Percentiles rank a stretch among this genome's conserved stretches.
phyloP scores from a whole-genome alignment of 441 rosid species.

The Gossypium schwendimanii region DNA sequence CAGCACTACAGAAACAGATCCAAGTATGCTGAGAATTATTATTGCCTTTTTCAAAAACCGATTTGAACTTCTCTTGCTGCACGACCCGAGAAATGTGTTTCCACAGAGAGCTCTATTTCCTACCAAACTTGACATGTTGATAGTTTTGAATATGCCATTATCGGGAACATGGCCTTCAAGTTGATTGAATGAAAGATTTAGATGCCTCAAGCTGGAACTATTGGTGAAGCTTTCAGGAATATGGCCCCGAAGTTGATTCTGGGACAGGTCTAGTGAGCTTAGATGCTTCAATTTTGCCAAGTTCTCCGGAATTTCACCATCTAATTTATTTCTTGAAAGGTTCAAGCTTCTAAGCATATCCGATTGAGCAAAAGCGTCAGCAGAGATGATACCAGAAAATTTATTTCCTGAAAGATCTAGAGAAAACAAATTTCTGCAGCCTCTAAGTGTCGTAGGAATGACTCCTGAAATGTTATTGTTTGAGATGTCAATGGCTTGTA shows the following conservation, averaged over 20 bases:
- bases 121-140: slow-evolving; percentile 33
- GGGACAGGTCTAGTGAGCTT: slow-evolving; percentile 57
- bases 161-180: slow-evolving; percentile 68
- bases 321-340: slow-evolving; percentile 52
- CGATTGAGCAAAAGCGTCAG: slow-evolving; percentile 33
- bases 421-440: slow-evolving; percentile 55
- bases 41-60: slow-evolving; percentile 38
- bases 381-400: slow-evolving; percentile 49
- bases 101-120: slow-evolving; percentile 79
- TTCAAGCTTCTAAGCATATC: slow-evolving; percentile 43
- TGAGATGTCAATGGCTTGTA: slow-evolving; percentile 72
- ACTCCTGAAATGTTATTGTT: slow-evolving; percentile 59
- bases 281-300: slow-evolving; percentile 43
- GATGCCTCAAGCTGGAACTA: slow-evolving; percentile 44
- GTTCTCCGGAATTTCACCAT: slow-evolving; percentile 45
- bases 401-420: slow-evolving; percentile 69
- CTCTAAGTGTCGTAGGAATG: slow-evolving; percentile 47
- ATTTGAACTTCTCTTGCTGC: slow-evolving; percentile 35
- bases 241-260: slow-evolving; percentile 49
- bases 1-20: slow-evolving; percentile 32
- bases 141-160: slow-evolving; percentile 52
- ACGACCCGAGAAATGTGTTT: slow-evolving; percentile 30
- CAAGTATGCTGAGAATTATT: slow-evolving; percentile 38
- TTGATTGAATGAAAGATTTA: slow-evolving; percentile 61
- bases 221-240: slow-evolving; percentile 61